Evolutionary conservation across 2,329 filamentous ascomycete genomes (phyloP), one percentile per base, ranked within the genome.

Genomic region (Cercospora brassicicola): DNA sequence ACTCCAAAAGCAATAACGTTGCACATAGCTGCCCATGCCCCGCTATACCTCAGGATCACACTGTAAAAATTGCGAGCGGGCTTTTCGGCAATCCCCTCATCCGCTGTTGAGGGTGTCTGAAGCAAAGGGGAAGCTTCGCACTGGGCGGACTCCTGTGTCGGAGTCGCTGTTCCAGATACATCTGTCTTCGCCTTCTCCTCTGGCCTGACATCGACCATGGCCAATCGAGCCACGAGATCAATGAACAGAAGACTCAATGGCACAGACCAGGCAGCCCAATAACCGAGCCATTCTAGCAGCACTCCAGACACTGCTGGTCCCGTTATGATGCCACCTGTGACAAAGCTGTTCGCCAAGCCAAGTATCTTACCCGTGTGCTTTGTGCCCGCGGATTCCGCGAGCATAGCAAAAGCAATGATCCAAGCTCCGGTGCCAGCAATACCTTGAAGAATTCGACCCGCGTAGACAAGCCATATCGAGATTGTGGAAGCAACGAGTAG

Each of bases 201-300:
- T 20, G 53, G 61, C 13, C 39, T 18, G 30, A 20, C 28, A 15
- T 72, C 70, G 9, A 65, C 36, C 63, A 72, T 69, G 4, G 65
- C 57, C 51, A 71, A 53, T 45, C 70, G 66, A 18, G 70, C 69
- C 2, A 72, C 57, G 8, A 70, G 63, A 45, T 63, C 65, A 13
- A 72, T 63, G 4, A 53, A 63, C 4, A 72, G 60, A 11, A 72
- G 62, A 10, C 51, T 59, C 11, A 70, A 59, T n/a, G 70, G 69
- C 4, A 71, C 63, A 4, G 65, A 39, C 70, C 70, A 72, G 15
- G 70, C 69, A 15, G 57, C 28, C 70, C 70, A 72, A n/a, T 72
- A 72, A 15, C 70, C 69, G 4, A 67, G 33, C 66, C 67, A 69
- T 18, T 72, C 60, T 31, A 72, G 26, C 18, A 71, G 15, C 15